Base-by-base conservation (phyloP, 169 alveolate genomes). In the Eimeria maxima region DNA sequence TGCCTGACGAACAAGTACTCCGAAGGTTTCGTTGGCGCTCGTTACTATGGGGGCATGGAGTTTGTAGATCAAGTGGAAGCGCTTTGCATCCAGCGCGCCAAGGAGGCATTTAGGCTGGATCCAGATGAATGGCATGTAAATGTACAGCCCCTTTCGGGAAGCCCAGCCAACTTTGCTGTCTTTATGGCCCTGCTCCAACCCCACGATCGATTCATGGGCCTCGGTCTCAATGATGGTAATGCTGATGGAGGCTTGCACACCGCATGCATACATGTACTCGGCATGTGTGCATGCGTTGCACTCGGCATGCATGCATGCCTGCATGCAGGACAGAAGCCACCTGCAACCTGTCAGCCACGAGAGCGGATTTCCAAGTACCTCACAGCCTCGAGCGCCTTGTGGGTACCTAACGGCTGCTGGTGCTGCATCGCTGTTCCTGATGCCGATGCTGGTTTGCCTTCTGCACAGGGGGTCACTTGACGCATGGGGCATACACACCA, bases 141-240 rank as follows among this genome's bases (percentile, higher is more conserved):
- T 96, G 99, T 99, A 24, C 99, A 99, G 97, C 99, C 99, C 2
- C 98, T 98, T 44, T 98, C 99, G 45, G 99, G 98, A 29, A 94
- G 99, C 50, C 99, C 99, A 2, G 99, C 99, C 4, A 99, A 99
- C 96, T 97, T 99, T 74, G 99, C 99, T 45, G 99, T 99, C 13
- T 98, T 98, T 96, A 98, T 98, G 88, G 99, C 99, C 6, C 97
- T 99, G 29, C 98, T 99, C n/a, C 97, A 98, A 27, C 99, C 99
- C 29, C 99, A 98, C 55, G 99, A 99, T 92, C 98, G 99, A 96
- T 99, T 99, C 95, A 98, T 99, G 99, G 99, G 99, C 47, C 97
- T 99, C 84, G 99, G 99, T 87, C 97, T 99, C 90, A 98, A 99
- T 50, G 98, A 98, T 86, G 99, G 99, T 3, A 99, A 99, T 96